Evolutionary conservation across 371 early-diverging fungal species (phyloP), one percentile per base, ranked within the genome.

Genomic region (Rhizopus stolonifer): DNA sequence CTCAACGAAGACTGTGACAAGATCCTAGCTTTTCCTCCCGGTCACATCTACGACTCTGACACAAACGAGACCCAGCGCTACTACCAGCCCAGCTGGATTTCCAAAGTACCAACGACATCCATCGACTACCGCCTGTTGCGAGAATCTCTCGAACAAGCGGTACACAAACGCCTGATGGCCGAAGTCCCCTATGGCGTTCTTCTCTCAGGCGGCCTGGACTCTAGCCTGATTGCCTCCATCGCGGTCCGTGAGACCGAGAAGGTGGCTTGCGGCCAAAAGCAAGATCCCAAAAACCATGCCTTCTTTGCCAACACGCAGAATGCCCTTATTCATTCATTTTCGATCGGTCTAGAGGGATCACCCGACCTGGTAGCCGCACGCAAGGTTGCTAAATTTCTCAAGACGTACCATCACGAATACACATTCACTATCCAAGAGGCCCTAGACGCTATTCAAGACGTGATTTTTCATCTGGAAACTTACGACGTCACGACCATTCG

Each of bases 401-500:
- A 81, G 24, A 96, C 95, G 13, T 81, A 82, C n/a, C 98, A 97
- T 72, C 94, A 93, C 72, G 93, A 88, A 70, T 94, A 84, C 73
- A 94, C 93, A 0, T 97, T 94, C 72, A 95, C 95, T 0, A 79
- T 94, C 17, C 89, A 95, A 70, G 96, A 97, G 66, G 98, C 95
- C 33, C 72, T 94, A 43, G 98, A 97, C 72, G 95, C 98, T 39
- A 80, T 97, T 23, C 81, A 79, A 44, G 98, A 97, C 71, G 94
- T 97, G 46, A 89, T 97, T 61, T 89, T 92, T 64, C 96, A 97
- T 61, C 76, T 97, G 34, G 98, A 97, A 74, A 96, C 95, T 1
- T 97, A 97, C 66, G 98, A 97, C 70, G 98, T 97, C 11, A 97
- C 98, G n/a, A 96, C 98, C 18, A 84, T 96, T 64, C 90, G 98